These are phyloP conservation scores for Lentinula detonsa DNA, from an alignment of 768 basidiomycete genomes.

Conservation along the genomic window DNA sequence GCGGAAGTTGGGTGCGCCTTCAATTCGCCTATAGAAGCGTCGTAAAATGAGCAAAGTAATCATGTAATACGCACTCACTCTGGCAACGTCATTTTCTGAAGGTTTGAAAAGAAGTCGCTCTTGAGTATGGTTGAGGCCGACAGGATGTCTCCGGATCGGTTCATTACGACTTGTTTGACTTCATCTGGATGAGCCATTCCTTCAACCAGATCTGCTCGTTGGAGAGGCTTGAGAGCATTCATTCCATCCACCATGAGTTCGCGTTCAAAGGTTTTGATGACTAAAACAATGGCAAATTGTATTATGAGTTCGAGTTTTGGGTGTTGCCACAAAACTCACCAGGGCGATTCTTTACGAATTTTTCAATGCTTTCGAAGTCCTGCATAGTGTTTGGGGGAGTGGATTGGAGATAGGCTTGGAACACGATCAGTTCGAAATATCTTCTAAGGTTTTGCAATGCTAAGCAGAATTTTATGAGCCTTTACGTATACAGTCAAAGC, in stretches of 20 bases:
- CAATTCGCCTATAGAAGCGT: slow-evolving; percentile 57
- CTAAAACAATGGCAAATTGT: slow-evolving; percentile 26
- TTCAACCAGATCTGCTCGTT: slow-evolving; percentile 58
- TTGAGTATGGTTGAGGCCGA: slow-evolving; percentile 93
- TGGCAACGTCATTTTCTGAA: slow-evolving; percentile 95
- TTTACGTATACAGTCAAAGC: slow-evolving; percentile 3
- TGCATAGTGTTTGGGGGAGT: slow-evolving; percentile 74
- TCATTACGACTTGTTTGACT: slow-evolving; percentile 78
- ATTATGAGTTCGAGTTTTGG: background rate
- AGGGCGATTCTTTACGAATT: slow-evolving; percentile 78
- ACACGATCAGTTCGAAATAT: slow-evolving; percentile 82
- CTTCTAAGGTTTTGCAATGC: slow-evolving; percentile 77
- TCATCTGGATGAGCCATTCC: slow-evolving; percentile 86
- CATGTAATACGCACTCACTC: slow-evolving; percentile 50
- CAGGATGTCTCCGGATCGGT: slow-evolving; percentile 78
- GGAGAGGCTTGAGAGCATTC: slow-evolving; percentile 76
- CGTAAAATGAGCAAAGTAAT: background rate
- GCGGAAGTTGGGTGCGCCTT: slow-evolving; percentile 93
- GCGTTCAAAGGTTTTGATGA: slow-evolving; percentile 93
- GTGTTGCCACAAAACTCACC: slow-evolving; percentile 38
- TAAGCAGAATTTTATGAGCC: slow-evolving; percentile 16
- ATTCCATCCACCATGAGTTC: slow-evolving; percentile 78
- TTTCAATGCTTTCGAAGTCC: slow-evolving; percentile 72
- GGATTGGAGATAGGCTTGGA: slow-evolving; percentile 85
- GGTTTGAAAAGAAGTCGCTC: slow-evolving; percentile 87